Base-by-base conservation (phyloP, 108 stramenopile species). In the Cyclotella sp. region DNA sequence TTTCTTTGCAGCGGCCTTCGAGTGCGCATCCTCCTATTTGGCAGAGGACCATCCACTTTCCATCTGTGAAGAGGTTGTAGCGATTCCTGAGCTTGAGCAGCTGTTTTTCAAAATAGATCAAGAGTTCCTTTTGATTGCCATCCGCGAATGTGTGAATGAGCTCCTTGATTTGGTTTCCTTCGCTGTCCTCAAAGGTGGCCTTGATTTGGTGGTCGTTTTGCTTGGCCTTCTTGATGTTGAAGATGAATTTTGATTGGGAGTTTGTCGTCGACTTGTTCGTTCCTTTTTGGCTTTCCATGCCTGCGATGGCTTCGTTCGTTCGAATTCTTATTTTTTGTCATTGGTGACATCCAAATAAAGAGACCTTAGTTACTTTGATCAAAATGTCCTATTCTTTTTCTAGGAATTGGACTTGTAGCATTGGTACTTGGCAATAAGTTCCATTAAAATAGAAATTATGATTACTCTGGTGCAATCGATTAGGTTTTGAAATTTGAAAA, bases 221-320 rank as follows among this genome's bases (percentile, higher is more conserved):
- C 63, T 63, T 30, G 34, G 63, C 27, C 3, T 12, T 15, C 30
- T 41, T 41, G 40, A 64, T 64, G 39, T 64, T 27, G 66, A 45
- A 29, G 9, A 24, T 67, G 29, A 40, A 9, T 40, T 4, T 24
- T 30, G 49, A 18, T 66, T 45, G 18, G 51, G 44, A n/a, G 4
- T n/a, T n/a, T n/a, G n/a, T n/a, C n/a, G 19, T 64, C 30, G 12
- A 22, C 51, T 49, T 28, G 27, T 59, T 40, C 19, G 14, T 62
- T 0, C 59, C 34, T 19, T n/a, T n/a, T n/a, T n/a, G n/a, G 21
- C n/a, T 72, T 30, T 34, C 40, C 59, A 39, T 49, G 45, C 14
- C 14, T 9, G 12, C 12, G n/a, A n/a, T n/a, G n/a, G n/a, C n/a
- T n/a, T n/a, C n/a, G n/a, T n/a, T n/a, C n/a, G n/a, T n/a, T n/a